A percentile compares a stretch with the other conserved stretches of the same genome.
Evolutionary conservation across 2,329 filamentous ascomycete genomes (phyloP).

Genomic region (Arthrobotrys conoides): DNA sequence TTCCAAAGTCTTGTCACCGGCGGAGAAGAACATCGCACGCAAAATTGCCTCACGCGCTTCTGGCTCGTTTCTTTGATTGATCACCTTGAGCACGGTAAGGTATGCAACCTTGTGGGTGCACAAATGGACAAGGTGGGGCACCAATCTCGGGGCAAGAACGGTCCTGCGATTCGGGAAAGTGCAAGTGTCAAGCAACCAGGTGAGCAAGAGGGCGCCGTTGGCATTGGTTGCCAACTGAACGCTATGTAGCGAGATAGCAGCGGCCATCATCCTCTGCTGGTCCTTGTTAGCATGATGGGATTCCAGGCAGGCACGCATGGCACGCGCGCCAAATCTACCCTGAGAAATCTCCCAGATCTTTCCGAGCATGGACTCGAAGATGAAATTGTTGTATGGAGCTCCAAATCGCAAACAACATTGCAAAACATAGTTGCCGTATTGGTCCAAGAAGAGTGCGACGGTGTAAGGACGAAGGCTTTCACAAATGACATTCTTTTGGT

Average conservation of each 20-base stretch:
- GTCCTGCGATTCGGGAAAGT: conserved; percentile 92
- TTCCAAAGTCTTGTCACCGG: conserved; percentile 86
- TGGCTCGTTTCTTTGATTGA: conserved; percentile 95
- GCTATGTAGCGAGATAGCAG: conserved; percentile 94
- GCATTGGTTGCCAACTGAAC: conserved; percentile 96
- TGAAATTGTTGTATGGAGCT: conserved; percentile 90
- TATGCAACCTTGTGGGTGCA: conserved; percentile 99
- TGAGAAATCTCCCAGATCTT: conserved; percentile 94
- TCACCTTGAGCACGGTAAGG: conserved; percentile 95
- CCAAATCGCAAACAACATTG: conserved; percentile 96
- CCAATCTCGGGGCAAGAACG: conserved; percentile 89
- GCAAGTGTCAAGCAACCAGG: conserved; percentile 98
- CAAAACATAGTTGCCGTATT: conserved; percentile 98
- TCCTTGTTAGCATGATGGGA: conserved; percentile 95
- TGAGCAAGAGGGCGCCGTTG: conserved; percentile 92
- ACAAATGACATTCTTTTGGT: conserved; percentile 87
- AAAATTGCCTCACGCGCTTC: conserved; percentile 92
- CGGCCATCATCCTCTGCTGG: conserved; percentile 93
- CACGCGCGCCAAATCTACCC: conserved; percentile 92
- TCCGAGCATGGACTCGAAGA: conserved; percentile 96
- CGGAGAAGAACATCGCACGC: conserved; percentile 91
- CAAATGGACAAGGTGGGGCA: conserved; percentile 91
- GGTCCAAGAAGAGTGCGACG: conserved; percentile 92
- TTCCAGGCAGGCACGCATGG: conserved; percentile 96
- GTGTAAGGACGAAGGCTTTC: conserved; percentile 87